phyloP scores from a whole-genome alignment of 2,329 filamentous ascomycete genomes.

The Clarireedia sp. region DNA sequence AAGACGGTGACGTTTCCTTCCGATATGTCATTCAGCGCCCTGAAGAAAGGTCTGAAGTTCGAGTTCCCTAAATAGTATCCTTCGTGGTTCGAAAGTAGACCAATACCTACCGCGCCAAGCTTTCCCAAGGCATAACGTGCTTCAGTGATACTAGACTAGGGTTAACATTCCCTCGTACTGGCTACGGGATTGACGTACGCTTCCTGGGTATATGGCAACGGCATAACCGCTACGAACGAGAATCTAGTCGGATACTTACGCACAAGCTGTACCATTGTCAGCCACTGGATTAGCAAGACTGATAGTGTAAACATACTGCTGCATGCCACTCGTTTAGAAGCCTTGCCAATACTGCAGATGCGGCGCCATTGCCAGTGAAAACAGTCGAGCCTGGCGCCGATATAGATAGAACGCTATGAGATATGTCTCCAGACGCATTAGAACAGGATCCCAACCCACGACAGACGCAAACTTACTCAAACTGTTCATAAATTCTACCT shows the following conservation, averaged over 20 bases:
- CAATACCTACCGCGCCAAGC: background rate
- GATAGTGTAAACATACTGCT: background rate
- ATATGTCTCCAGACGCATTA: background rate
- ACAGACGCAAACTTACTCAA: background rate
- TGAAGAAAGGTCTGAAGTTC: background rate
- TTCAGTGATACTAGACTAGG: background rate
- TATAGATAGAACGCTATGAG: background rate
- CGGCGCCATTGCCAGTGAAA: background rate
- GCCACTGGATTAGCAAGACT: background rate
- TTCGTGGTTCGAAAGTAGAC: background rate
- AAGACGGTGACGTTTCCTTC: background rate
- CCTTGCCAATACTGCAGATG: background rate
- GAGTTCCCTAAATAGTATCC: background rate
- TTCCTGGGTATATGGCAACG: background rate
- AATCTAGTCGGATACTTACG: background rate
- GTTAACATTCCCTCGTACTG: background rate
- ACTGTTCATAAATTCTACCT: background rate
- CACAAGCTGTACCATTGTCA: background rate
- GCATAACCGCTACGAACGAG: background rate
- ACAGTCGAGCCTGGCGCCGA: background rate
- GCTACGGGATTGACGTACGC: background rate
- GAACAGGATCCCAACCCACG: background rate
- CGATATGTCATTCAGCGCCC: background rate
- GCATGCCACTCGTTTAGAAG: background rate
- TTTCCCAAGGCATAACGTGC: background rate